Conservation (phyloP, 139 green algal species). For the Micractinium sp. region DNA sequence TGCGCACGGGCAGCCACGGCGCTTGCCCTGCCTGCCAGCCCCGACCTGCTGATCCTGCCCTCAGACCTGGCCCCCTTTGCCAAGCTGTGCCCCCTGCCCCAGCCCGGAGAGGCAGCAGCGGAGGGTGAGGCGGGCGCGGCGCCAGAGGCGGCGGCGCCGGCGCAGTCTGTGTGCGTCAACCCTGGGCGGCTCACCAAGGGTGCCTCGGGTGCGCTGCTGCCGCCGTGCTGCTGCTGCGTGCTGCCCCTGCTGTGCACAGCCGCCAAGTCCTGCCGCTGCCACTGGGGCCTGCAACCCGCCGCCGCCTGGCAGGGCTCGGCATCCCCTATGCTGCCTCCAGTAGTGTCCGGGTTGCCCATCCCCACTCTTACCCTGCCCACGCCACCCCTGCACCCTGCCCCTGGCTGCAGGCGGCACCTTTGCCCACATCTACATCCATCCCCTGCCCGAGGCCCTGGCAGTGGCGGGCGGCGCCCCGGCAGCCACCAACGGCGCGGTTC, state of each 20-base stretch:
- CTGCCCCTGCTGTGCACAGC: neutral
- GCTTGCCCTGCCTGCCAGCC: slow-evolving; percentile 69
- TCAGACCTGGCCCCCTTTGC: slow-evolving; percentile 93
- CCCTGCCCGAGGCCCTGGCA: slow-evolving; percentile 27
- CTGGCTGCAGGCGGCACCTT: slow-evolving; percentile 73
- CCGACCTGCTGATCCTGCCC: slow-evolving; percentile 91
- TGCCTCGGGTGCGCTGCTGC: slow-evolving; percentile 1
- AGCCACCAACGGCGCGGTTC: slow-evolving; percentile 33
- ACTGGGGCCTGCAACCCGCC: neutral
- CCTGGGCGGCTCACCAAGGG: slow-evolving; percentile 83
- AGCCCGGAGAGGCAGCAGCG: neutral
- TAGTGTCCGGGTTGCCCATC: neutral
- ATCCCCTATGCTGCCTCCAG: neutral
- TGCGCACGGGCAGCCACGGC: slow-evolving; percentile 44
- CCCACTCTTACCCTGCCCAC: too few species aligned
- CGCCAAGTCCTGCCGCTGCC: neutral
- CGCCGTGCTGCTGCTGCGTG: neutral
- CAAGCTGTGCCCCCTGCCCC: slow-evolving; percentile 65
- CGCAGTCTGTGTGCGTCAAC: slow-evolving; percentile 72
- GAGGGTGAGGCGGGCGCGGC: neutral
- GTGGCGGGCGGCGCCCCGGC: slow-evolving; percentile 15
- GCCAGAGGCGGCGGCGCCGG: neutral
- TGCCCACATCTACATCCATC: slow-evolving; percentile 61
- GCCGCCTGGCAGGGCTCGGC: neutral
- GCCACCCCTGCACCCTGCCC: neutral